Percentiles rank a stretch among this genome's conserved stretches.
These are phyloP conservation scores for Euclidium syriacum DNA, from an alignment of 345 rosid species.

Conservation along the genomic window DNA sequence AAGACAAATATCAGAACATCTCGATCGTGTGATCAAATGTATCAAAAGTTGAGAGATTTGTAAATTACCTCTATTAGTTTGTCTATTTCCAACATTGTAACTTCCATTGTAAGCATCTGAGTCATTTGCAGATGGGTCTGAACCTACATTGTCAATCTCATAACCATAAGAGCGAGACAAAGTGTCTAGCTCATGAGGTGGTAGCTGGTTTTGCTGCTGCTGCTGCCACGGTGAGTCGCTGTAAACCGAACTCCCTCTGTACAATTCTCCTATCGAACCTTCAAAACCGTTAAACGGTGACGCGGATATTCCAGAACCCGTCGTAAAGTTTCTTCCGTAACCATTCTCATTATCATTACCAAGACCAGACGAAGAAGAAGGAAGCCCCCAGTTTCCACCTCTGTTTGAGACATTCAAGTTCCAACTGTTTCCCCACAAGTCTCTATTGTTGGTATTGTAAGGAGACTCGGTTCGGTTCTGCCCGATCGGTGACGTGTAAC, in stretches of 20 bases:
- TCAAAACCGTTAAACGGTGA: conserved; percentile 57
- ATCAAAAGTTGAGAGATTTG: background rate
- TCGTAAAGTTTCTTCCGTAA: conserved; percentile 52
- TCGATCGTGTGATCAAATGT: background rate
- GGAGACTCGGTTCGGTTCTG: conserved; percentile 52
- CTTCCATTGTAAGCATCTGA: conserved; percentile 67
- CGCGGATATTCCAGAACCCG: conserved; percentile 34
- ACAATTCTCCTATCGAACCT: too few relatives aligned
- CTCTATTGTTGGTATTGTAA: conserved; percentile 51
- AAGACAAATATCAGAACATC: background rate
- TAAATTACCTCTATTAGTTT: conserved; percentile 72
- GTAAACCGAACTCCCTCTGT: conserved; percentile 56
- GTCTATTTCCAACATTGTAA: conserved; percentile 69
- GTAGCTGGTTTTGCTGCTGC: conserved; percentile 27
- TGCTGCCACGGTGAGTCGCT: conserved; percentile 73
- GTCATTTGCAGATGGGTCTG: conserved; percentile 55
- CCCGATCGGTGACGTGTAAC: conserved; percentile 68
- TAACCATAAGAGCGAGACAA: conserved; percentile 57
- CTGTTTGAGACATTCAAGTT: conserved; percentile 55
- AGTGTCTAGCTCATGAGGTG: conserved; percentile 54
- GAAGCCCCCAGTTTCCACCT: conserved; percentile 65
- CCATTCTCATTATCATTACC: conserved; percentile 34
- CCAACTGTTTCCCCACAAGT: conserved; percentile 80
- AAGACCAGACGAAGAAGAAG: too few relatives aligned
- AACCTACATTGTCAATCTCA: conserved; percentile 55